phyloP scores from a whole-genome alignment of 768 basidiomycete genomes.

The Tephrocybe sp. region DNA sequence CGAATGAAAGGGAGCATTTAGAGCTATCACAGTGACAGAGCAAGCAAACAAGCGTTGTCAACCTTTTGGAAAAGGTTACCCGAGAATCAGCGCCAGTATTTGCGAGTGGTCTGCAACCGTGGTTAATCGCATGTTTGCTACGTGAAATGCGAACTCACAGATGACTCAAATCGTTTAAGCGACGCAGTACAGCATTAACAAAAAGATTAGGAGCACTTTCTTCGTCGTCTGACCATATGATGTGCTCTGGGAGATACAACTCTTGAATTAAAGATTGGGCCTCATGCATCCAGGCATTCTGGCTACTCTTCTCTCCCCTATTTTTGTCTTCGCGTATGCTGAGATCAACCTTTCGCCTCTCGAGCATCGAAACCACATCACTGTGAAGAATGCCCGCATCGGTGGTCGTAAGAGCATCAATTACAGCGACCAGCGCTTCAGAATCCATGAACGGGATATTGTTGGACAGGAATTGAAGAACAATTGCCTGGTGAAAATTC shows the following conservation, averaged over 20 bases:
- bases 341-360: slow-evolving; percentile 7
- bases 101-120: slow-evolving; percentile 33
- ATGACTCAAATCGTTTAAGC: slow-evolving; percentile 41
- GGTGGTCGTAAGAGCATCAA: slow-evolving; percentile 19
- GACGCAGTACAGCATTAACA: slow-evolving; percentile 41
- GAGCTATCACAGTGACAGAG: slow-evolving; percentile 33
- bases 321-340: neutral
- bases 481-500: slow-evolving; percentile 21
- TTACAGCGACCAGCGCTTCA: slow-evolving; percentile 16
- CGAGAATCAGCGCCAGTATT: slow-evolving; percentile 29
- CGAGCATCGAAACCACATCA: slow-evolving; percentile 13
- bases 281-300: slow-evolving; percentile 31
- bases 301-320: neutral
- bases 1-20: slow-evolving; percentile 24
- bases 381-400: slow-evolving; percentile 17
- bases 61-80: slow-evolving; percentile 28
- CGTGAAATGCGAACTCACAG: slow-evolving; percentile 26
- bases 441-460: slow-evolving; percentile 22
- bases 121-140: neutral
- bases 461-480: slow-evolving; percentile 27
- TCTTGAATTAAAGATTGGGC: slow-evolving; percentile 30
- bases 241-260: slow-evolving; percentile 42
- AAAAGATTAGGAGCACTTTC: slow-evolving; percentile 38
- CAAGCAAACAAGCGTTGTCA: slow-evolving; percentile 35
- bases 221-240: slow-evolving; percentile 59